Percentiles rank a stretch among this genome's conserved stretches.
phyloP scores from a whole-genome alignment of 495 filamentous ascomycete species.

The Penicillium parvum region DNA sequence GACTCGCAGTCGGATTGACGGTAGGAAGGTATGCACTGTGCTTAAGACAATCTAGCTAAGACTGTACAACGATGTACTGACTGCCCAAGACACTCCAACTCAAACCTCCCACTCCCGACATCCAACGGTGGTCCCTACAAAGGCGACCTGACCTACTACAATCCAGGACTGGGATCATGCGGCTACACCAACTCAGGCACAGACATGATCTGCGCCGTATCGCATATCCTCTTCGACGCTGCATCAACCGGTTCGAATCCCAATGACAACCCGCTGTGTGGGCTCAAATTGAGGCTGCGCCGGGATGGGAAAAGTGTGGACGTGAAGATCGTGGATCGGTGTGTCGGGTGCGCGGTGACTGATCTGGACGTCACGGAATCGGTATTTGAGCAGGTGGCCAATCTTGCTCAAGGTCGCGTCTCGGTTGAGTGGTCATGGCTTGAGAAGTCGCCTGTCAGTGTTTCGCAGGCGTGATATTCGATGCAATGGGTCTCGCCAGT shows the following conservation, averaged over 20 bases:
- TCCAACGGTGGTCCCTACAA: conserved; percentile 46
- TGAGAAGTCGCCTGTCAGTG: conserved; percentile 21
- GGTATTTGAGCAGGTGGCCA: conserved; percentile 58
- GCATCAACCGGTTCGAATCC: conserved; percentile 52
- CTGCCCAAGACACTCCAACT: conserved; percentile 9
- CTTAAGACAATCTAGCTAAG: neutral
- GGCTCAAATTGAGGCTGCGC: conserved; percentile 54
- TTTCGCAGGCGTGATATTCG: conserved; percentile 1
- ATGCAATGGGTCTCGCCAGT: neutral
- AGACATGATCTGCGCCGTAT: conserved; percentile 63
- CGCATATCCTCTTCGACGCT: conserved; percentile 63
- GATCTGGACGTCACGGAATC: conserved; percentile 64
- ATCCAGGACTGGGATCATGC: conserved; percentile 65
- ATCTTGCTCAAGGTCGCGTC: conserved; percentile 53
- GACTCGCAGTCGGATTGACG: conserved; percentile 51
- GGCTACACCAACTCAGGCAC: conserved; percentile 49
- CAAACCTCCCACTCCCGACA: conserved; percentile 54
- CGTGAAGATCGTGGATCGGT: conserved; percentile 72
- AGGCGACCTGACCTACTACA: conserved; percentile 71
- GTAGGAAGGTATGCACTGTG: conserved; percentile 2
- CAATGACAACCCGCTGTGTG: conserved; percentile 69
- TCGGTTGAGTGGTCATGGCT: conserved; percentile 67
- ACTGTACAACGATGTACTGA: conserved; percentile 3
- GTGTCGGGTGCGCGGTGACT: conserved; percentile 56
- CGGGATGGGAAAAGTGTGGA: conserved; percentile 54